phyloP scores from a whole-genome alignment of 495 filamentous ascomycete species.

The Tuber melanosporum region DNA sequence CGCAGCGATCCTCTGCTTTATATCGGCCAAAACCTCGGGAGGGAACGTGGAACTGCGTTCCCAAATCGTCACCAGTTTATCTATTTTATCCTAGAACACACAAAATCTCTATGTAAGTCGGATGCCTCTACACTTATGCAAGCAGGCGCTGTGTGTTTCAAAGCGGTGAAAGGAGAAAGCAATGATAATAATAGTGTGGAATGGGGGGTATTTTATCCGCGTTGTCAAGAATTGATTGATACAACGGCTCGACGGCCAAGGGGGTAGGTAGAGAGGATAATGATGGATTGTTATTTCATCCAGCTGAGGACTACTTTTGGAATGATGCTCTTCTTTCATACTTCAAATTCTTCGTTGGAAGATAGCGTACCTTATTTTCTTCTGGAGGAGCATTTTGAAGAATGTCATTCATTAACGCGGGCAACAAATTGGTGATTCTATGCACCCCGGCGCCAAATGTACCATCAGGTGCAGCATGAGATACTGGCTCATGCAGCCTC shows the following conservation, averaged over 20 bases:
- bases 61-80: constrained; percentile 95
- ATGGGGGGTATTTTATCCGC: constrained; percentile 35
- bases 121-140: constrained; percentile 45
- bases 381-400: constrained; percentile 79
- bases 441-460: constrained; percentile 92
- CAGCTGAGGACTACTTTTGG: constrained; percentile 23
- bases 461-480: constrained; percentile 70
- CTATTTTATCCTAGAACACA: constrained; percentile 81
- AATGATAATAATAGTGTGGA: constrained; percentile 1
- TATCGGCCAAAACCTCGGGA: constrained; percentile 66
- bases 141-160: constrained; percentile 46
- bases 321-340: constrained; percentile 10
- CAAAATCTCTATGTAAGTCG: constrained; percentile 44
- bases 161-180: constrained; percentile 39
- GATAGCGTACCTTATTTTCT: constrained; percentile 94
- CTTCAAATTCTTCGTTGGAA: constrained; percentile 32
- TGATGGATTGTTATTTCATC: constrained; percentile 13
- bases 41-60: constrained; percentile 92
- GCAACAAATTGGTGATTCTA: constrained; percentile 91
- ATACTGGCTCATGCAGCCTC: constrained; percentile 70
- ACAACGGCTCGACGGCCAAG: constrained; percentile 32
- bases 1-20: constrained; percentile 74
- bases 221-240: constrained; percentile 38
- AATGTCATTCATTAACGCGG: constrained; percentile 92
- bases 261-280: not conserved